Base-by-base conservation (phyloP, 2,329 filamentous ascomycete genomes). In the Monosporascus sp. region DNA sequence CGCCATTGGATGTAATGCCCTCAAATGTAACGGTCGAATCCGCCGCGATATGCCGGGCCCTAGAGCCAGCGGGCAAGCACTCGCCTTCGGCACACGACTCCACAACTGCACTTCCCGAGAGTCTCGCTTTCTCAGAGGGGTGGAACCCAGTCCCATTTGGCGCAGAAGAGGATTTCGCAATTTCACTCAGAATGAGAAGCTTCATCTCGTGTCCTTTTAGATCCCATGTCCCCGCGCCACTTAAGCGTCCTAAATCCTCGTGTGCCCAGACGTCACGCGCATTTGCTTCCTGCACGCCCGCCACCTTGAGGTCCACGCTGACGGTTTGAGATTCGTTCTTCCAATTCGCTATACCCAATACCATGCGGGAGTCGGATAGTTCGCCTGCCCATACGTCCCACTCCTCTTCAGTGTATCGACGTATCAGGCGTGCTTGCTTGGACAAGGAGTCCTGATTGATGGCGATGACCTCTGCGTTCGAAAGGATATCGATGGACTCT, bases 361-460 rank as follows among this genome's bases (percentile, higher is more conserved):
- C 76, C 5, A 65, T 70, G 3, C 75, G 67, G 0, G 64, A 68
- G 1, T 67, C 72, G 0, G 76, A 76, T 1, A 81, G 67, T 7
- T 74, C 68, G 0, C 78, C 78, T 26, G 72, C 72, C 77, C 77
- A 81, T 1, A 80, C 63, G 51, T 82, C 79, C 65, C 75, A 80
- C 43, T 74, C 71, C 28, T 76, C 73, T 22, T 76, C 72, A 0
- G 76, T 75, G 59, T 75, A 74, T 5, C 78, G 70, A 5, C 76
- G 67, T 1, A 75, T 63, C 1, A 86, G 67, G n/a, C 70, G 70
- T 0, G 80, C 78, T 45, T 80, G 78, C 51, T 75, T 67, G 0
- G 73, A 79, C 0, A 84, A 64, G 0, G 74, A 55, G 59, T 85
- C 82, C 58, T 85, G 81, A 58, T 84, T 84, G 60, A 81, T 78